Evolutionary conservation across 306 rosid genomes (phyloP), one percentile per base, ranked within the genome.

Genomic region (Cotoneaster glaucophyllus): DNA sequence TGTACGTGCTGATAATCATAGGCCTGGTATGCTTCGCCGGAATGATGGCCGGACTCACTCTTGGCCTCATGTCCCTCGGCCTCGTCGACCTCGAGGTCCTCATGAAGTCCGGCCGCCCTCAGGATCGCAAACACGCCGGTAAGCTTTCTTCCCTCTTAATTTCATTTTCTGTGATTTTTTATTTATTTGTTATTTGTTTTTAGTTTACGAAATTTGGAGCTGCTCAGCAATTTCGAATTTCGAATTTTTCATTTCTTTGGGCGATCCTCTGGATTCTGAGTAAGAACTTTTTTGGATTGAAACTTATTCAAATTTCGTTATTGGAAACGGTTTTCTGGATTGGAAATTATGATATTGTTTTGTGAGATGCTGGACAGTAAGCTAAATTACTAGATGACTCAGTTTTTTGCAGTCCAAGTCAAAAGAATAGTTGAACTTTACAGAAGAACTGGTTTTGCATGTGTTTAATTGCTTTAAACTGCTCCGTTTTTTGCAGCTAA

Each of bases 21-120:
- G 99, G 97, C 0, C 80, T 95, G 68, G 99, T 95, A 1, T 66
- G 88, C 77, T 95, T 95, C 56, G 97, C 99, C 1, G 99, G 99
- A 8, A 70, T 95, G 6, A 92, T 95, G 99, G 99, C 99, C 28
- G 99, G 99, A 6, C 97, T 95, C 74, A 95, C 99, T 53, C 82
- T 95, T 2, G 99, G 99, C 8, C 99, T 95, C 83, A 95, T 95
- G 99, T 95, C 99, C 41, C 80, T 95, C 43, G 97, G 97, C 28
- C 91, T 95, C 48, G 99, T 95, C 78, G 97, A 95, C 90, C 97
- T 95, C 44, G 99, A 95, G 82, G 99, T 95, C 65, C 97, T 95
- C 81, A 90, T 95, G 68, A 87, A 83, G 83, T 92, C 99, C 25
- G 99, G 99, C 69, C 99, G 93, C 32, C 97, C 96, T 81, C 93